Evolutionary conservation across 164 flowering plant genomes (phyloP).

Genomic region (Vitis cinerea): DNA sequence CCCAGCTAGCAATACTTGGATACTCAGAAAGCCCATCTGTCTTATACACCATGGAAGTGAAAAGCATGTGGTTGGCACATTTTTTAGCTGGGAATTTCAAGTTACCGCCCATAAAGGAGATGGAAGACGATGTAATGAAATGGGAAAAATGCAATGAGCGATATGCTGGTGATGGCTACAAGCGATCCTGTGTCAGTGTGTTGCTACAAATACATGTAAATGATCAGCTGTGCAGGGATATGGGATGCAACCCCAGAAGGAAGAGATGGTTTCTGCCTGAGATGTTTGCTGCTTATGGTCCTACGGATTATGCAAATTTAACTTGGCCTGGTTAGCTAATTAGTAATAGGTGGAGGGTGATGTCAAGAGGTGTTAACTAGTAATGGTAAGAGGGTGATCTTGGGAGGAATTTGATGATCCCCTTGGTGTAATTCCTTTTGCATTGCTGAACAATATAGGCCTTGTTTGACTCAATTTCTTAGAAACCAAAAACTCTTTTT

Average conservation of each 20-base stretch:
- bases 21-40: slow-evolving; percentile 31
- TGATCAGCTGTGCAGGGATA: slow-evolving; percentile 50
- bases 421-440: too few relatives aligned
- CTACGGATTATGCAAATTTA: slow-evolving; percentile 26
- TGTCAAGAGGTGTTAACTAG: neutral
- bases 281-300: slow-evolving; percentile 34
- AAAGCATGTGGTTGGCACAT: slow-evolving; percentile 39
- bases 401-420: too few relatives aligned
- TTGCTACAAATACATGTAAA: slow-evolving; percentile 38
- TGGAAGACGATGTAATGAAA: slow-evolving; percentile 33
- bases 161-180: slow-evolving; percentile 17
- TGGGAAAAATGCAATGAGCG: slow-evolving; percentile 36
- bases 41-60: slow-evolving; percentile 35
- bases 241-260: slow-evolving; percentile 39
- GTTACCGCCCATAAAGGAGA: slow-evolving; percentile 35
- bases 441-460: too few relatives aligned
- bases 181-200: slow-evolving; percentile 25
- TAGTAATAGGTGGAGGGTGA: slow-evolving; percentile 14
- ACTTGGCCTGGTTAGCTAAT: neutral
- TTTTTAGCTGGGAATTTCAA: slow-evolving; percentile 41
- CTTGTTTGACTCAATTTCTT: too few relatives aligned
- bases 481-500: too few relatives aligned
- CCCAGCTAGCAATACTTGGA: slow-evolving; percentile 47
- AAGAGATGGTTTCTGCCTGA: slow-evolving; percentile 38
- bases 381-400: too few relatives aligned